Base-by-base conservation (phyloP, 2,329 filamentous ascomycete genomes). In the Epichloe glyceriae region DNA sequence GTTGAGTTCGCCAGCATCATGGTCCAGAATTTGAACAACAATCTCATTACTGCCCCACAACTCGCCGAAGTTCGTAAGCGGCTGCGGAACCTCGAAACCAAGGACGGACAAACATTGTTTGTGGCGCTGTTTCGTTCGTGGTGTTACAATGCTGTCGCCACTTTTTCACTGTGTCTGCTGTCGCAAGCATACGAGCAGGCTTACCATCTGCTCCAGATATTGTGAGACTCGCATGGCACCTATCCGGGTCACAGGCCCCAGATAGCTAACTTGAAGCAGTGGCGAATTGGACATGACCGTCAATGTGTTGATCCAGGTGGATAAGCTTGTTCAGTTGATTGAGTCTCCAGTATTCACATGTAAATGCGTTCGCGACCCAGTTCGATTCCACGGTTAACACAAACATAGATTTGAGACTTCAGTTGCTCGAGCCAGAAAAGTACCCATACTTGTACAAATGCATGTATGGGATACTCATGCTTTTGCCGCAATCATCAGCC, bases 1-100 rank as follows among this genome's bases (percentile, higher is more conserved):
- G 82, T 98, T 41, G 94, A 98, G 65, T 98, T 98, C 67, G 91
- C 93, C 15, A 96, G 91, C 64, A 97, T 98, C 60, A 98, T 98
- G 93, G 89, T 98, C 33, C 93, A 98, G 66, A 97, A 97, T 61
- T 75, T 98, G 49, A 98, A 98, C 71, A 98, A 98, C 67, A 98
- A 98, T 61, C 82, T 98, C 50, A 96, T 98, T 57, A 98, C 94
- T 2, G 93, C 94, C 0, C 93, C 94, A 1, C 90, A 98, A 67
- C 73, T 98, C 33, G 82, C 88, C 1, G 94, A 97, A 59, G 74
- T 98, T 55, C 82, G 93, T 44, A 96, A 95, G 66, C 76, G 93
- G 42, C 72, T 98, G 47, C 79, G 93, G 35, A 98, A 95, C 59
- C 73, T 96, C 2, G 93, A 98, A 65, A 88, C 85, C 10, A 90